Evolutionary conservation across 805 yeast species (phyloP).

Genomic region (Pichia nanzhaoensis): DNA sequence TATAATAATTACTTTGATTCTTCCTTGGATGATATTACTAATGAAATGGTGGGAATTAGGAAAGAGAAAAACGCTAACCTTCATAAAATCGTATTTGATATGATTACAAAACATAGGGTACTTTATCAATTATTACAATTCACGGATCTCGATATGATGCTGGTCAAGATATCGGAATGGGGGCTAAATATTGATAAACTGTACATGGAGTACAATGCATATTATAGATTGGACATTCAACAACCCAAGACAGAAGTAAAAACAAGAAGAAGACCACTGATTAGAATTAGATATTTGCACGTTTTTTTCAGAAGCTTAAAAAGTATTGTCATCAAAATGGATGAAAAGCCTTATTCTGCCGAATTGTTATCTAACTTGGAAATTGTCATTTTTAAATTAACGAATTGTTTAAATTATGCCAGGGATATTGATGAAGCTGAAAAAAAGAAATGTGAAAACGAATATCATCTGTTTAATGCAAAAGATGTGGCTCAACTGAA

Average conservation of each 20-base stretch:
- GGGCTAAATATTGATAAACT: slow-evolving; percentile 13
- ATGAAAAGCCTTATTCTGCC: slow-evolving; percentile 17
- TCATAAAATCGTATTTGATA: slow-evolving; percentile 11
- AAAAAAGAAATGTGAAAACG: slow-evolving; percentile 14
- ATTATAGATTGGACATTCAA: slow-evolving; percentile 19
- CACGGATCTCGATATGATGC: slow-evolving; percentile 12
- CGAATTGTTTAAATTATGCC: slow-evolving; percentile 16
- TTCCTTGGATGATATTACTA: slow-evolving; percentile 22
- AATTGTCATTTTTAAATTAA: slow-evolving; percentile 18
- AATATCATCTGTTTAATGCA: slow-evolving; percentile 18
- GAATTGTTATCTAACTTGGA: slow-evolving; percentile 22
- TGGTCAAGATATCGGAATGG: slow-evolving; percentile 23
- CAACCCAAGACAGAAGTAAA: slow-evolving; percentile 25
- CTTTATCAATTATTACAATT: slow-evolving; percentile 12
- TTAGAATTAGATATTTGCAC: slow-evolving; percentile 24
- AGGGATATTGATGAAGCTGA: slow-evolving; percentile 21
- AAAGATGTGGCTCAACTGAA: slow-evolving; percentile 20
- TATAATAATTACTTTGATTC: slow-evolving; percentile 27
- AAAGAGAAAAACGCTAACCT: slow-evolving; percentile 18
- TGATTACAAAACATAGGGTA: slow-evolving; percentile 18
- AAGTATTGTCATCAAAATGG: slow-evolving; percentile 17
- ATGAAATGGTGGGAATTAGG: slow-evolving; percentile 18
- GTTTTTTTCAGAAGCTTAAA: slow-evolving; percentile 20
- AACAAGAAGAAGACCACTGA: slow-evolving; percentile 28
- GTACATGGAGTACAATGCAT: slow-evolving; percentile 20